These are phyloP conservation scores for Pascua guehoae DNA, from an alignment of 1,284 basidiomycete species.

Conservation along the genomic window DNA sequence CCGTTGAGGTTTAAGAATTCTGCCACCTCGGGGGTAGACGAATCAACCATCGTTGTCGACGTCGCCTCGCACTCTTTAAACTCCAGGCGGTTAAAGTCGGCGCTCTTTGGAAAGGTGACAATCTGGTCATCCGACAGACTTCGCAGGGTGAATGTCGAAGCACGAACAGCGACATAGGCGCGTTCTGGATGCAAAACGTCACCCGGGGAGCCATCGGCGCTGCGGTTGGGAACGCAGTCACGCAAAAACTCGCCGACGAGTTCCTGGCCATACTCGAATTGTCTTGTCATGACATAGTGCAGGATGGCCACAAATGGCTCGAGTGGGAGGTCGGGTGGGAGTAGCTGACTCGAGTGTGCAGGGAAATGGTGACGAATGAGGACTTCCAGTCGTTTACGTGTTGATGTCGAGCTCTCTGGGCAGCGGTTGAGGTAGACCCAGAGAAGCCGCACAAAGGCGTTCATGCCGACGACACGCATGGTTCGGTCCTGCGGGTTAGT, in stretches of 20 bases:
- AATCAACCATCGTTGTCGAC: slow-evolving; percentile 58
- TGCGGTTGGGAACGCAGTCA: slow-evolving; percentile 55
- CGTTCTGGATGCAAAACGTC: slow-evolving; percentile 65
- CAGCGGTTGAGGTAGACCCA: slow-evolving; percentile 96
- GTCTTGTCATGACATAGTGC: slow-evolving; percentile 77
- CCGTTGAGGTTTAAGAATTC: slow-evolving; percentile 71
- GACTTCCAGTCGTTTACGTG: slow-evolving; percentile 70
- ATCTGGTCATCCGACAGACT: slow-evolving; percentile 67
- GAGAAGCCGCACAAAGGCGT: slow-evolving; percentile 75
- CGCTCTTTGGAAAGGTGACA: slow-evolving; percentile 70
- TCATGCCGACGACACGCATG: slow-evolving; percentile 68
- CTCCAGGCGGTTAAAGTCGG: slow-evolving; percentile 62
- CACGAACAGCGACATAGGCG: slow-evolving; percentile 70
- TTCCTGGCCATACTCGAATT: slow-evolving; percentile 82
- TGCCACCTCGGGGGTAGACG: slow-evolving; percentile 65
- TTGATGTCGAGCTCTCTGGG: slow-evolving; percentile 74
- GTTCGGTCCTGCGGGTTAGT: slow-evolving; percentile 64
- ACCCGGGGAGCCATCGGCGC: slow-evolving; percentile 36
- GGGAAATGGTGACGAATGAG: slow-evolving; percentile 80
- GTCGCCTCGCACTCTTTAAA: slow-evolving; percentile 59
- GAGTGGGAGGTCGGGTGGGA: slow-evolving; percentile 69
- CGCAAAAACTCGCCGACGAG: slow-evolving; percentile 74
- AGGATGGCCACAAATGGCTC: slow-evolving; percentile 75
- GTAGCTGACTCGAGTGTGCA: slow-evolving; percentile 60
- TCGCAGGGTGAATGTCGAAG: slow-evolving; percentile 69